Evolutionary conservation across 139 green algal genomes (phyloP).

Genomic region (Coelastrella sp.): DNA sequence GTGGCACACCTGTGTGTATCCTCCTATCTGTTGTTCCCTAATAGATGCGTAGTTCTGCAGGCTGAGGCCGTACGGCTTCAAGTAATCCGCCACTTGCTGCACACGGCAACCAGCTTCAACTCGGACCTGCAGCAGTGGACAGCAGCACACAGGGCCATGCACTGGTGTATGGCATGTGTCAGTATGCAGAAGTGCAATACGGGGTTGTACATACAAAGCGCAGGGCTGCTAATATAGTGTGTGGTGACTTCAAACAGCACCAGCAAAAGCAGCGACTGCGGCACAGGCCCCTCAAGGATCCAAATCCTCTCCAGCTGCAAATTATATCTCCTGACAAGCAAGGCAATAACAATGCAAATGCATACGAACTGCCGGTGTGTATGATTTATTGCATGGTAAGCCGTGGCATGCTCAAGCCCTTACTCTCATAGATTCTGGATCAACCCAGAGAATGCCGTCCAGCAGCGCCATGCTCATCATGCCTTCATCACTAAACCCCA

Average conservation of each 20-base stretch:
- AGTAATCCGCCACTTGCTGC: constrained; percentile 81
- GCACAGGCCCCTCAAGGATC: too few species aligned
- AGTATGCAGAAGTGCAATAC: neutral
- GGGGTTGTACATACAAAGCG: too few species aligned
- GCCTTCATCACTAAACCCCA: constrained; percentile 83
- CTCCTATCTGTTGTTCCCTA: constrained; percentile 95
- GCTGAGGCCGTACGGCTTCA: constrained; percentile 88
- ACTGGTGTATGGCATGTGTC: neutral
- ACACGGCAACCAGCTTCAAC: constrained; percentile 87
- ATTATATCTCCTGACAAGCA: too few species aligned
- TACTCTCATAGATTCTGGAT: constrained; percentile 72
- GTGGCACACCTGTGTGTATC: constrained; percentile 85
- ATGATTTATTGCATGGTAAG: too few species aligned
- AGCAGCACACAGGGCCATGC: neutral
- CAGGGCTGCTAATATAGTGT: too few species aligned
- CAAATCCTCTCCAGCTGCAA: too few species aligned
- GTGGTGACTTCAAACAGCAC: too few species aligned
- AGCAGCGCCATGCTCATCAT: constrained; percentile 94
- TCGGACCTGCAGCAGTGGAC: constrained; percentile 62
- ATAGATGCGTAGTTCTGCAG: constrained; percentile 98
- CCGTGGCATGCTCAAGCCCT: neutral
- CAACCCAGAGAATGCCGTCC: constrained; percentile 89
- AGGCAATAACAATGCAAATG: too few species aligned
- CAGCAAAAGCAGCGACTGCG: too few species aligned
- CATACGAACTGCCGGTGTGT: too few species aligned